phyloP scores from a whole-genome alignment of 2,329 filamentous ascomycete genomes.

The Hymenoscyphus fraxineus region DNA sequence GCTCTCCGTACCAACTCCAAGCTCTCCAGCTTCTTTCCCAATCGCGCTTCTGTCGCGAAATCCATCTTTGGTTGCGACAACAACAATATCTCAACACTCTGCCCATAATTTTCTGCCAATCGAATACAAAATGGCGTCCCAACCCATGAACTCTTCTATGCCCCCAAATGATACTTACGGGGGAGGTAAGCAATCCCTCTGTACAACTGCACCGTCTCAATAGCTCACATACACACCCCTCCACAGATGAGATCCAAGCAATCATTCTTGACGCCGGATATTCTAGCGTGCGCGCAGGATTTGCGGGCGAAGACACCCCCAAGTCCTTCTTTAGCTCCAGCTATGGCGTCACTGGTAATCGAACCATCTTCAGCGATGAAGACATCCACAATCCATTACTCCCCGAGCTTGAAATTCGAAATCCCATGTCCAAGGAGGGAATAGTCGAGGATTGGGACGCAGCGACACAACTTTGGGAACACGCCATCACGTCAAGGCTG shows the following conservation, averaged over 20 bases:
- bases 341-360: slow-evolving; percentile 63
- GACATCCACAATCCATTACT: slow-evolving; percentile 70
- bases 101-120: slow-evolving; percentile 1
- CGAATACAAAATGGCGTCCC: slow-evolving; percentile 46
- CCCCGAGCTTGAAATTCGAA: slow-evolving; percentile 75
- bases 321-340: slow-evolving; percentile 89
- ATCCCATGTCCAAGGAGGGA: slow-evolving; percentile 86
- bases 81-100: neutral
- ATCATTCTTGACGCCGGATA: slow-evolving; percentile 95
- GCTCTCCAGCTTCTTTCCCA: neutral
- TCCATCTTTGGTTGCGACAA: slow-evolving; percentile 1
- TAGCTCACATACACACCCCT: slow-evolving; percentile 13
- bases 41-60: slow-evolving; percentile 1
- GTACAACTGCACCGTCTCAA: slow-evolving; percentile 4
- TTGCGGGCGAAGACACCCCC: slow-evolving; percentile 94
- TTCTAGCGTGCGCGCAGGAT: slow-evolving; percentile 85
- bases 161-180: slow-evolving; percentile 62
- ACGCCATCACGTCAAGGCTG: slow-evolving; percentile 82
- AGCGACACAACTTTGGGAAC: slow-evolving; percentile 85
- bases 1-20: neutral
- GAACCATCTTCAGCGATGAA: slow-evolving; percentile 81
- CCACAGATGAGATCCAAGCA: slow-evolving; percentile 88
- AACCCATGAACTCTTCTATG: slow-evolving; percentile 52
- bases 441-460: slow-evolving; percentile 96
- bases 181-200: slow-evolving; percentile 46